phyloP scores from a whole-genome alignment of 116 monocot species.

The Papilionanthe hybrid region DNA sequence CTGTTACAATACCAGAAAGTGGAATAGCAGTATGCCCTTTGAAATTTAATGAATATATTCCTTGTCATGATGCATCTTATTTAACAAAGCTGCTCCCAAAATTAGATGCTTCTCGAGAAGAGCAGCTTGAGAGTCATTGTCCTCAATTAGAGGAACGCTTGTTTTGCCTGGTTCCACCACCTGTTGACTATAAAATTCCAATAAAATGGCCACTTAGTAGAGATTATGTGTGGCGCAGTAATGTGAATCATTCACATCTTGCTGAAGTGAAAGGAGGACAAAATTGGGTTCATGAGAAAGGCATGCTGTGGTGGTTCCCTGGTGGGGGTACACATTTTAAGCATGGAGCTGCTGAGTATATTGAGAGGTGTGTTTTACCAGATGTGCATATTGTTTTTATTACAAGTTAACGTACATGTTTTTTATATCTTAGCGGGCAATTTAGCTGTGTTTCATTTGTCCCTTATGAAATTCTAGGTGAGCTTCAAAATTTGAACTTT shows the following conservation, averaged over 20 bases:
- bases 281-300: conserved; percentile 96
- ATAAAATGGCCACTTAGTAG: conserved; percentile 82
- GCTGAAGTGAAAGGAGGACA: conserved; percentile 98
- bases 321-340: conserved; percentile 99
- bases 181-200: conserved; percentile 79
- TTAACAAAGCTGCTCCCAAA: conserved; percentile 25
- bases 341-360: conserved; percentile 93
- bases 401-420: background rate
- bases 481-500: background rate
- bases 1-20: conserved; percentile 65
- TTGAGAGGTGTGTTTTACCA: conserved; percentile 61
- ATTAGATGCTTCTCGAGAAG: conserved; percentile 48
- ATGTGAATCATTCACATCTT: conserved; percentile 96
- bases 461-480: background rate
- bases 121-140: conserved; percentile 89
- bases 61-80: conserved; percentile 75
- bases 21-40: conserved; percentile 82
- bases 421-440: background rate
- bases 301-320: conserved; percentile 92
- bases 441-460: background rate
- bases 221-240: conserved; percentile 95
- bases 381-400: conserved; percentile 1
- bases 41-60: conserved; percentile 76
- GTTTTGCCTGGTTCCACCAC: conserved; percentile 97
- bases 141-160: conserved; percentile 72